A percentile compares a stretch with the other conserved stretches of the same genome.
phyloP scores from a whole-genome alignment of 257 asterid genomes.

The Thymus quinquecostatus region DNA sequence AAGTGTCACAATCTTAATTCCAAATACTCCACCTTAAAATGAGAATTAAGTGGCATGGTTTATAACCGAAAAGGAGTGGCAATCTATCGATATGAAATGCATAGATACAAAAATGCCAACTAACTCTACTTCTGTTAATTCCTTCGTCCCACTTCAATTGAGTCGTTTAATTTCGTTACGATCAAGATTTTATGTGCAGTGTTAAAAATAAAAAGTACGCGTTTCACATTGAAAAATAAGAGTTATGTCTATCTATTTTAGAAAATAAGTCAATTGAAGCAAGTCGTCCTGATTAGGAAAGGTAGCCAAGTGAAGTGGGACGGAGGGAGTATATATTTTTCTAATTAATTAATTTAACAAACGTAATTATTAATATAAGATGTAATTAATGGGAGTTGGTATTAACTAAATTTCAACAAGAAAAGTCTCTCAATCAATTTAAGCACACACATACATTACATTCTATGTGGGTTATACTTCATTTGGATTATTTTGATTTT shows the following conservation, averaged over 20 bases:
- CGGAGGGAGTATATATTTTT: not conserved
- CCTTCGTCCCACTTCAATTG: too few species aligned
- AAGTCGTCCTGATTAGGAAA: too few species aligned
- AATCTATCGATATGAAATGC: slow-evolving; percentile 43
- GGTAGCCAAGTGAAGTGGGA: too few species aligned
- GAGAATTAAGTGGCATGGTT: slow-evolving; percentile 36
- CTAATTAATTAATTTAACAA: slow-evolving; percentile 12
- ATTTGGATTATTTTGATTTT: slow-evolving; percentile 30
- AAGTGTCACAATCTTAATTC: slow-evolving; percentile 50
- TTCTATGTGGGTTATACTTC: slow-evolving; percentile 59
- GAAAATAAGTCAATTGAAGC: too few species aligned
- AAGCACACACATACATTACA: slow-evolving; percentile 6
- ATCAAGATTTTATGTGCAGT: too few species aligned
- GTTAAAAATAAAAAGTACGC: too few species aligned
- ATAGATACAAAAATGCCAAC: slow-evolving; percentile 54
- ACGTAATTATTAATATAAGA: slow-evolving; percentile 28
- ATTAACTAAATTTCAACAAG: slow-evolving; percentile 56
- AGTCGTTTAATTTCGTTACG: too few species aligned
- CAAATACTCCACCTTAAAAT: slow-evolving; percentile 53
- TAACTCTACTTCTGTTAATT: slow-evolving; percentile 45
- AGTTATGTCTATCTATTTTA: too few species aligned
- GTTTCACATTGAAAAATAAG: too few species aligned
- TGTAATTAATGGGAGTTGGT: slow-evolving; percentile 41
- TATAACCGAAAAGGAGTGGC: slow-evolving; percentile 55
- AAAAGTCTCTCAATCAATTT: slow-evolving; percentile 40